Percentiles rank a stretch among this genome's conserved stretches.
Conservation (phyloP, 1,139 yeast genomes). For the Debaryomycetaceae sp. region DNA sequence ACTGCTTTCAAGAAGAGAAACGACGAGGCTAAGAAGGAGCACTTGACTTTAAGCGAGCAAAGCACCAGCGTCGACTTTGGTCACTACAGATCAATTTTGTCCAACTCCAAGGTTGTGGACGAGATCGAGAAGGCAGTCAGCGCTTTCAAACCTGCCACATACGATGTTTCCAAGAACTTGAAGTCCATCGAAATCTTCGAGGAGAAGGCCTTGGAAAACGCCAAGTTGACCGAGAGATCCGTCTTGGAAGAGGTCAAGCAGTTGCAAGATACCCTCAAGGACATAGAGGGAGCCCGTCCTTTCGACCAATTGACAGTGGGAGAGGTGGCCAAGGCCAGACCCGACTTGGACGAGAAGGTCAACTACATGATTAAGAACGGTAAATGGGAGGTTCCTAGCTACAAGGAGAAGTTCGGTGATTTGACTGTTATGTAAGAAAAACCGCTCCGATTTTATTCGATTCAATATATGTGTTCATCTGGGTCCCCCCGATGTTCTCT, state of each 20-base stretch:
- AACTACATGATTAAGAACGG: constrained; percentile 94
- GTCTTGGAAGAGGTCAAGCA: constrained; percentile 84
- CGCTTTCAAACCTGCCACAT: constrained; percentile 75
- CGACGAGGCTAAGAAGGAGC: constrained; percentile 91
- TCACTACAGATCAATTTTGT: constrained; percentile 74
- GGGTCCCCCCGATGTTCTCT: not conserved
- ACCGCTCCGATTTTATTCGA: not conserved
- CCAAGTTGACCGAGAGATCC: constrained; percentile 86
- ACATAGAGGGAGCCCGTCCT: constrained; percentile 96
- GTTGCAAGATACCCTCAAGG: constrained; percentile 81
- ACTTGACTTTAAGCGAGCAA: constrained; percentile 67
- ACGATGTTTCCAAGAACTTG: constrained; percentile 85
- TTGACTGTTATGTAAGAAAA: constrained; percentile 81
- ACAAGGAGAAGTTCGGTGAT: constrained; percentile 96
- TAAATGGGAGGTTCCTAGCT: constrained; percentile 97
- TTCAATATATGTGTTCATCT: not conserved
- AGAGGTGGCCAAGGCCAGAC: constrained; percentile 91
- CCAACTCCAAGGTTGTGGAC: constrained; percentile 76
- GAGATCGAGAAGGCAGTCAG: constrained; percentile 77
- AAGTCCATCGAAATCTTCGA: constrained; percentile 92
- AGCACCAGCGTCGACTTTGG: constrained; percentile 76
- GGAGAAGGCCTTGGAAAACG: constrained; percentile 93
- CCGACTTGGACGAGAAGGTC: constrained; percentile 96
- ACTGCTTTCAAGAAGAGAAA: constrained; percentile 96
- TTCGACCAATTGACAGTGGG: constrained; percentile 95